These are phyloP conservation scores for Benincasa hispida DNA, from an alignment of 306 rosid species.

Conservation along the genomic window DNA sequence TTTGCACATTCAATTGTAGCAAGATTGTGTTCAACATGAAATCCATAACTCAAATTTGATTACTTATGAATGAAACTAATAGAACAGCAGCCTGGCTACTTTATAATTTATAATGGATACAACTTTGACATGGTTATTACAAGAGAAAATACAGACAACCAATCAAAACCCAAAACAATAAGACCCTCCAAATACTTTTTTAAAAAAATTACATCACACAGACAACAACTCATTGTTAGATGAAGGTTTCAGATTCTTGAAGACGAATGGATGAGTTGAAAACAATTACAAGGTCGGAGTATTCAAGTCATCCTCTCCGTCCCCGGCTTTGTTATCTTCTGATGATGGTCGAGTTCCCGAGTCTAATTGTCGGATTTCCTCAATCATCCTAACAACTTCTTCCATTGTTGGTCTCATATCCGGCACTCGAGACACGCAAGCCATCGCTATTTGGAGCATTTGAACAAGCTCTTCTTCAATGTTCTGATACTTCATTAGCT, in stretches of 20 bases:
- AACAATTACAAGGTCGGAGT: conserved; percentile 14
- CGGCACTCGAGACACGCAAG: conserved; percentile 63
- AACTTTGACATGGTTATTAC: neutral
- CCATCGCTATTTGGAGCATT: conserved; percentile 91
- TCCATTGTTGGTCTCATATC: conserved; percentile 76
- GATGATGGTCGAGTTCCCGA: conserved; percentile 34
- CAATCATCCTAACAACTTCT: conserved; percentile 62
- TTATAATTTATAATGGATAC: neutral
- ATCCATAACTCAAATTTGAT: neutral
- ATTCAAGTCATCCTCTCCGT: conserved; percentile 14
- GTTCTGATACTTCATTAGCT: conserved; percentile 53
- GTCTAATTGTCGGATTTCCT: conserved; percentile 40
- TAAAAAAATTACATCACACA: conserved; percentile 11
- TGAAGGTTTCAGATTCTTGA: conserved; percentile 1
- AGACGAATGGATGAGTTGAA: conserved; percentile 21
- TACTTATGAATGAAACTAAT: neutral
- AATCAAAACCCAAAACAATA: neutral
- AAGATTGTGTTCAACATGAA: neutral
- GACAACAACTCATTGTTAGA: neutral
- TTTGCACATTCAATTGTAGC: neutral
- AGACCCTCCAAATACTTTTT: conserved; percentile 8
- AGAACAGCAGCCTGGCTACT: neutral
- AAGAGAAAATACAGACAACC: neutral
- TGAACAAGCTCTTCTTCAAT: conserved; percentile 92
- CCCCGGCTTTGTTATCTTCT: conserved; percentile 18